Percentiles rank a stretch among this genome's conserved stretches.
phyloP scores from a whole-genome alignment of 1,284 basidiomycete genomes.

The Lentinus polychrous region DNA sequence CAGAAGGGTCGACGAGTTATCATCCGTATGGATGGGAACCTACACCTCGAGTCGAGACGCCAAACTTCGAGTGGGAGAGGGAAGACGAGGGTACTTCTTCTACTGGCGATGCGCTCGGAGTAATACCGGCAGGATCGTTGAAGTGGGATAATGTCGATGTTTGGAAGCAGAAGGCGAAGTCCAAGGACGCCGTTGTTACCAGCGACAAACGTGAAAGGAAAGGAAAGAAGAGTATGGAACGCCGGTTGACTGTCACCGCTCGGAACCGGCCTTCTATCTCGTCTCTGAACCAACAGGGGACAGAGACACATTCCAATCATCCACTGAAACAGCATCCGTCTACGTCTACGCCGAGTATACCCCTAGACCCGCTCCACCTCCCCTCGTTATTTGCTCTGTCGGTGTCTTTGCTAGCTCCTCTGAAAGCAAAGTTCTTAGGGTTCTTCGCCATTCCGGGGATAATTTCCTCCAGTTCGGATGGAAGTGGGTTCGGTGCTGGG shows the following conservation, averaged over 20 bases:
- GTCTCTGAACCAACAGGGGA: neutral
- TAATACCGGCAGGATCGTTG: too few species aligned
- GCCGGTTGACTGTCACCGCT: neutral
- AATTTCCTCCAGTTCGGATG: neutral
- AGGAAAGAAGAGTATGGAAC: too few species aligned
- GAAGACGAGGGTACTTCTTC: slow-evolving; percentile 4
- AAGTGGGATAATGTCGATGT: too few species aligned
- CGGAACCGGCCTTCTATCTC: slow-evolving; percentile 3
- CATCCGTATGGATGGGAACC: slow-evolving; percentile 9
- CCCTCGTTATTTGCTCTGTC: slow-evolving; percentile 41
- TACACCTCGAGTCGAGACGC: slow-evolving; percentile 10
- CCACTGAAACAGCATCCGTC: too few species aligned
- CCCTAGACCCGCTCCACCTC: slow-evolving; percentile 42
- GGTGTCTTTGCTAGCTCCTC: slow-evolving; percentile 35
- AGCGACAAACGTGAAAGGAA: too few species aligned
- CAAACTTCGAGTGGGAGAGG: neutral
- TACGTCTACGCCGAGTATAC: slow-evolving; percentile 11
- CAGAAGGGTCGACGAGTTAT: too few species aligned
- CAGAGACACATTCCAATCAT: neutral
- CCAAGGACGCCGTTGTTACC: too few species aligned
- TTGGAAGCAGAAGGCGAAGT: too few species aligned
- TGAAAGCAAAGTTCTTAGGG: slow-evolving; percentile 17
- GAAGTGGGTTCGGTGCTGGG: neutral
- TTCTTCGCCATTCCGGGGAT: neutral
- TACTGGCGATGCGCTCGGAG: too few species aligned